Base-by-base conservation (phyloP, 1,284 basidiomycete species). In the Cryptococcus maquisensis region DNA sequence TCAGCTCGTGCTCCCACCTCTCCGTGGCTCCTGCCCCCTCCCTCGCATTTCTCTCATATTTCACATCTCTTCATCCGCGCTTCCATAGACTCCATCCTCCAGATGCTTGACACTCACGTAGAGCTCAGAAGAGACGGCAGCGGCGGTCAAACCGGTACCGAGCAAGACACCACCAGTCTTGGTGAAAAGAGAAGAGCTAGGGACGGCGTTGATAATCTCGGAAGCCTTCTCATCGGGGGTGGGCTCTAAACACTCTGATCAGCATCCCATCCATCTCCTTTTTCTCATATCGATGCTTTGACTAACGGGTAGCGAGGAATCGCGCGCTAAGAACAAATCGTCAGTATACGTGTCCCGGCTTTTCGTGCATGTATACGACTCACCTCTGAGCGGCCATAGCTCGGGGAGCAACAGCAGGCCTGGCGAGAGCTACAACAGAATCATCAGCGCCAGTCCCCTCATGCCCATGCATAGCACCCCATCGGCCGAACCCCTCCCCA, bases 121-220 rank as follows among this genome's bases (percentile, higher is more conserved):
- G 55, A 98, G 85, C 80, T 98, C 95, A 76, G 93, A 89, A 39
- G 92, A 96, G 79, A 98, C 94, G 72, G 93, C 94, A 20, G 92
- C 85, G 26, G 94, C 95, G 58, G 87, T 81, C 59, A 92, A 81
- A 73, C 91, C 93, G 39, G 91, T 90, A 69, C 92, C 91, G 60
- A 97, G 85, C 70, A 96, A 82, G 70, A 94, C 86, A 61, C 88
- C 86, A 62, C 92, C 91, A 50, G 90, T 95, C 82, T 98, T 98
- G 76, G 92, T 90, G 80, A 95, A 82, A 77, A 97, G 82, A 39
- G 89, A 88, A 63, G 89, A 89, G 51, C 91, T 92, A 48, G 95
- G 96, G 61, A 98, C 83, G 73, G 85, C 85, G 80, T 96, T 87
- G 72, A 98, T 86, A 70, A 98, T 84, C 71, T 94, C 85, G 49